Conservation (phyloP, 805 yeast species). For the Maudiozyma barnettii region DNA sequence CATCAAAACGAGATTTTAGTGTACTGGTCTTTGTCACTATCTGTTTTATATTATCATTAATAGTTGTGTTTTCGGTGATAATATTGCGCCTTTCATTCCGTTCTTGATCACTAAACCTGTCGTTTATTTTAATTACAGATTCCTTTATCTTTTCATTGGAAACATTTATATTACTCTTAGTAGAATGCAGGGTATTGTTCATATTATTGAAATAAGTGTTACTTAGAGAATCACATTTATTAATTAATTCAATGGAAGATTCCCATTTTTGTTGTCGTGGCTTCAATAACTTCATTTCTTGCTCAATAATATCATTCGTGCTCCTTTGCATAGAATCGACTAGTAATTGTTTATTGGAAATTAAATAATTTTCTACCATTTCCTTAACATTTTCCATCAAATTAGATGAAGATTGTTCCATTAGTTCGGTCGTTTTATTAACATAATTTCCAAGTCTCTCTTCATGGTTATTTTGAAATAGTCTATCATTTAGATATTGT, state of each 20-base stretch:
- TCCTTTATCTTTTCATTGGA: conserved; percentile 12
- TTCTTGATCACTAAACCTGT: conserved; percentile 8
- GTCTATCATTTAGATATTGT: conserved; percentile 23
- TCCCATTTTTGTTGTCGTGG: conserved; percentile 26
- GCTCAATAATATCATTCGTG: conserved; percentile 22
- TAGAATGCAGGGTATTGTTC: conserved; percentile 10
- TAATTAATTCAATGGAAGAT: conserved; percentile 24
- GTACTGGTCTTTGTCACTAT: conserved; percentile 12
- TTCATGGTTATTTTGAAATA: conserved; percentile 23
- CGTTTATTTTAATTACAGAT: conserved; percentile 13
- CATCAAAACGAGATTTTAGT: conserved; percentile 8
- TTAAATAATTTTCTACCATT: conserved; percentile 18
- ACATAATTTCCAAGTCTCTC: conserved; percentile 19
- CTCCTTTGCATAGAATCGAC: conserved; percentile 20
- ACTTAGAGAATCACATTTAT: conserved; percentile 26
- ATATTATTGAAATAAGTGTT: conserved; percentile 16
- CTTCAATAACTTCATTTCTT: conserved; percentile 22
- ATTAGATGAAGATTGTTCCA: conserved; percentile 17
- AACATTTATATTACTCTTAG: conserved; percentile 13
- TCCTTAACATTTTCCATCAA: conserved; percentile 15
- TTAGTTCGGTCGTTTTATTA: conserved; percentile 16
- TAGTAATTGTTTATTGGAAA: conserved; percentile 18
- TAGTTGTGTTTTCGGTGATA: conserved; percentile 5
- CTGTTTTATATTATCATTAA: conserved; percentile 13
- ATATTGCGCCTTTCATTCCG: conserved; percentile 2